phyloP scores from a whole-genome alignment of 2,329 filamentous ascomycete genomes.

The Cercospora zeae-maydis region DNA sequence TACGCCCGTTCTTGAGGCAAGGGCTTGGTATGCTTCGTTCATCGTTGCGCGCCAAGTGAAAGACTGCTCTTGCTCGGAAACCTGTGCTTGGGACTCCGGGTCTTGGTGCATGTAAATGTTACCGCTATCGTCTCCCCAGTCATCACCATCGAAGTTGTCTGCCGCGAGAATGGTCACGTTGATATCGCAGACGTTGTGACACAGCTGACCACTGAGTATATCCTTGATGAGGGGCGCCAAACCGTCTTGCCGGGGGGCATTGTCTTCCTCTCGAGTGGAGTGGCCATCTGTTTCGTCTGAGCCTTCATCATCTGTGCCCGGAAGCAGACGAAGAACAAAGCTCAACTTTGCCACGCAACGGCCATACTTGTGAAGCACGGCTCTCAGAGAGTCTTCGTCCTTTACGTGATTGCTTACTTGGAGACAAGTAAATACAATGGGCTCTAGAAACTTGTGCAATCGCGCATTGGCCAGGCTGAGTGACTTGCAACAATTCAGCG shows the following conservation, averaged over 20 bases:
- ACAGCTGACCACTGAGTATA: neutral
- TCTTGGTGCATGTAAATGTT: slow-evolving; percentile 3
- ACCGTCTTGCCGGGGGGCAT: neutral
- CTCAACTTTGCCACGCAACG: neutral
- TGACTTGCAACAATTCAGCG: neutral
- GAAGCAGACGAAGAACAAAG: slow-evolving; percentile 4
- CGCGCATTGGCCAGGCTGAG: slow-evolving; percentile 1
- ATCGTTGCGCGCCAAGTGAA: slow-evolving; percentile 3
- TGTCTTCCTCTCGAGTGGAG: neutral
- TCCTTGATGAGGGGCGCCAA: neutral
- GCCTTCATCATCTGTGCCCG: neutral
- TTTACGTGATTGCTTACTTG: neutral
- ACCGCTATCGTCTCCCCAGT: neutral
- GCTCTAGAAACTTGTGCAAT: slow-evolving; percentile 4
- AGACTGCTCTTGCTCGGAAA: neutral
- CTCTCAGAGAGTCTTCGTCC: neutral
- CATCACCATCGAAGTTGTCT: neutral
- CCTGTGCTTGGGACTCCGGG: neutral
- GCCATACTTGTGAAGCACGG: slow-evolving; percentile 6
- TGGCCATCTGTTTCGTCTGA: neutral
- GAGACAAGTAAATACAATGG: slow-evolving; percentile 1
- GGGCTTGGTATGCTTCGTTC: slow-evolving; percentile 8
- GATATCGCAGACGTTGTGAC: neutral
- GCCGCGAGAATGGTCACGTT: neutral
- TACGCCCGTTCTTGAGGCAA: neutral